phyloP scores from a whole-genome alignment of 768 basidiomycete genomes.

The Obba rivulosa region DNA sequence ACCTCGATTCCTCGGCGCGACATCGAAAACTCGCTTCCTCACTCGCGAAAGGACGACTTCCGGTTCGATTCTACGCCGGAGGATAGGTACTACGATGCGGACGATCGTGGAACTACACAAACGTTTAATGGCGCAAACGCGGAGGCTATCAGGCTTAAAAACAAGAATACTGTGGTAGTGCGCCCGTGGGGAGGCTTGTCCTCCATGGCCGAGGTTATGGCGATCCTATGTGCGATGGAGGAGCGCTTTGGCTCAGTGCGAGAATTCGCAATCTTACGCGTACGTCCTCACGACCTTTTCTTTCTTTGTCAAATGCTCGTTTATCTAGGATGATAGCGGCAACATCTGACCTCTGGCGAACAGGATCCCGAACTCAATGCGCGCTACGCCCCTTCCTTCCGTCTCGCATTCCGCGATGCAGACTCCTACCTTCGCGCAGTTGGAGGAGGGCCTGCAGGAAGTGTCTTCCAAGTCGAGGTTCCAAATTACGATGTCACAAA shows the following conservation, averaged over 20 bases:
- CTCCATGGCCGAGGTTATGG: constrained; percentile 45
- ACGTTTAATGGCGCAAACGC: no score
- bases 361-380: constrained; percentile 11
- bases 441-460: constrained; percentile 23
- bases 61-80: no score
- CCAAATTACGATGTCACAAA: constrained; percentile 15
- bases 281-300: constrained; percentile 7
- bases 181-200: constrained; percentile 35
- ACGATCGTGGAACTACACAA: no score
- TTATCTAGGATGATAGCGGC: neutral
- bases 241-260: constrained; percentile 18
- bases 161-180: constrained; percentile 23
- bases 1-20: no score
- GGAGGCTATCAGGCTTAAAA: no score
- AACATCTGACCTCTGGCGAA: neutral
- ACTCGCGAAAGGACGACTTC: no score
- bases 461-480: constrained; percentile 24
- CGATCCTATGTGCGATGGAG: constrained; percentile 52
- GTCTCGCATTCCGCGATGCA: constrained; percentile 39
- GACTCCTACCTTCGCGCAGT: constrained; percentile 4
- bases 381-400: constrained; percentile 36
- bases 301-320: neutral
- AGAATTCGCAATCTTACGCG: constrained; percentile 15
- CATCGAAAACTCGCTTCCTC: no score
- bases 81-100: no score